Base-by-base conservation (phyloP, 805 yeast species). In the Lachancea waltii region DNA sequence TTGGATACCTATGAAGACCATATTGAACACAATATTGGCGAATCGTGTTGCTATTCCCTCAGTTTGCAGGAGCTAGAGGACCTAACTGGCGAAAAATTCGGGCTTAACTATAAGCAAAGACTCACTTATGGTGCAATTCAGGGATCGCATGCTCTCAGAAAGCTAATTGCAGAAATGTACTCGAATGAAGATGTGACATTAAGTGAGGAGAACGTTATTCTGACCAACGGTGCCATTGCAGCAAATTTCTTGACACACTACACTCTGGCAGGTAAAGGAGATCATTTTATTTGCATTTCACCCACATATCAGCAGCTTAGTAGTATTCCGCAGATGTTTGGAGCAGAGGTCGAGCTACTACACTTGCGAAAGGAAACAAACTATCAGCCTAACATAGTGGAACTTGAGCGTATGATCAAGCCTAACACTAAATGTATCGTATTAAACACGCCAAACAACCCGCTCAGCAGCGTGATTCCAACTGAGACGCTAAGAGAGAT, bases 151-250 rank as follows among this genome's bases (percentile, higher is more conserved):
- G 60, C 55, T 19, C 54, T 74, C 40, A 58, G 69, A 35, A 8
- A 32, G 5, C 50, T 54, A 3, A 63, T 73, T 29, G 62, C 70
- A 8, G 41, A 51, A 1, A 33, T 72, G 10, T 68, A 71, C 45
- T 51, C 54, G 32, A 60, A 52, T 9, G 44, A 43, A 2, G 40
- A 37, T 3, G 30, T 36, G 11, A 39, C 41, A 10, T 43, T 57
- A 10, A 44, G 49, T 10, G 43, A 44, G 1, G 69, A 68, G 2
- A 53, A 73, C 39, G 65, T 74, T 18, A 62, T 73, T 15, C 51
- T 72, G 20, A 70, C 77, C 17, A 71, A 72, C 47, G 79, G 79
- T 18, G 77, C 76, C 3, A 75, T 75, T 53, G 79, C 72, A 6
- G 78, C 72, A 22, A 74, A 74, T 45, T 74, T 71, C 47, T 55